These are phyloP conservation scores for Hypoxylon crocopeplum DNA, from an alignment of 495 filamentous ascomycete species.

Conservation along the genomic window DNA sequence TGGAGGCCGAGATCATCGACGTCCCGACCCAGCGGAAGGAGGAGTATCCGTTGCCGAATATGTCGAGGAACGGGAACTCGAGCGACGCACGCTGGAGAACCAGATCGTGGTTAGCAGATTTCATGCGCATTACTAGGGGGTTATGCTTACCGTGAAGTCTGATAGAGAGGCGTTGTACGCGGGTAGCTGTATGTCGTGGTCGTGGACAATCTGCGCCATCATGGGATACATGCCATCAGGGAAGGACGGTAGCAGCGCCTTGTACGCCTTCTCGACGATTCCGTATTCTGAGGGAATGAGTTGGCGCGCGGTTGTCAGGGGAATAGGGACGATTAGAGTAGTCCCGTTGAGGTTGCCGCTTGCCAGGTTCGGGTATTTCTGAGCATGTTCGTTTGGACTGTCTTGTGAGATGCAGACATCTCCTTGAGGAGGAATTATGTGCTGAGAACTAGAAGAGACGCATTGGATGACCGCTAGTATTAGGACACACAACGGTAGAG, in stretches of 20 bases:
- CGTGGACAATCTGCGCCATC: slow-evolving; percentile 51
- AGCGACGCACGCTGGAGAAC: slow-evolving; percentile 46
- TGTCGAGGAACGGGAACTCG: slow-evolving; percentile 55
- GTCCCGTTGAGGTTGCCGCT: slow-evolving; percentile 53
- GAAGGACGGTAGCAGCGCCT: slow-evolving; percentile 46
- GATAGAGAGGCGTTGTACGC: slow-evolving; percentile 44
- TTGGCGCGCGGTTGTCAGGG: slow-evolving; percentile 42
- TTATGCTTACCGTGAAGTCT: slow-evolving; percentile 50
- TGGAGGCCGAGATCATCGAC: slow-evolving; percentile 45
- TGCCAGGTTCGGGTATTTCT: slow-evolving; percentile 45
- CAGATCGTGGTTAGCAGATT: slow-evolving; percentile 6
- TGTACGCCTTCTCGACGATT: slow-evolving; percentile 50
- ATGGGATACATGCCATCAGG: slow-evolving; percentile 54
- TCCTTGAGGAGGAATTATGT: slow-evolving; percentile 9
- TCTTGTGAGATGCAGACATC: slow-evolving; percentile 46
- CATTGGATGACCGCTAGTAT: background rate
- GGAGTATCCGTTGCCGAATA: slow-evolving; percentile 43
- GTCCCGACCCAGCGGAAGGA: slow-evolving; percentile 52
- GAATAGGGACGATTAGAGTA: slow-evolving; percentile 48
- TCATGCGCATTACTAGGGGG: background rate
- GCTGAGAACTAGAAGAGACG: slow-evolving; percentile 9
- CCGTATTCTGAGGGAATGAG: slow-evolving; percentile 46
- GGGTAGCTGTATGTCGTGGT: slow-evolving; percentile 50
- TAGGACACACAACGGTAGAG: background rate
- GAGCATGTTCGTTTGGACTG: slow-evolving; percentile 44